Percentiles rank a stretch among this genome's conserved stretches.
Conservation (phyloP, 148 eudicot species). For the Vaccinium vitisidaea region DNA sequence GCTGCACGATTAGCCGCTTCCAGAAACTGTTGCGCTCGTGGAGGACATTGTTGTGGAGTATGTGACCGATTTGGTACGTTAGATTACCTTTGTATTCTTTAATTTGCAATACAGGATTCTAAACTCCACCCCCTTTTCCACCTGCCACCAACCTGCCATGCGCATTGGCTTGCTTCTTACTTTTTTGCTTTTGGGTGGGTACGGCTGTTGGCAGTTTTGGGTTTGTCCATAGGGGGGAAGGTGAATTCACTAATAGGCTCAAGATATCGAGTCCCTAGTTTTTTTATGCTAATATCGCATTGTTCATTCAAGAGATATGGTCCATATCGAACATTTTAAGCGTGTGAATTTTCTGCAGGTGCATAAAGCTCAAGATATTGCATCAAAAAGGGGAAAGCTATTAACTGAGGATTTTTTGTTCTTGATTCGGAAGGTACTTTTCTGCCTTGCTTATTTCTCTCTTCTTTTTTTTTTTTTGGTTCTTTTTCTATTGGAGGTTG, state of each 20-base stretch:
- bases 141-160: too few species aligned
- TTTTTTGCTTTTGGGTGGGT: background rate
- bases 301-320: background rate
- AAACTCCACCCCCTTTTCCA: too few species aligned
- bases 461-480: too few species aligned
- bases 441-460: background rate
- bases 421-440: slow-evolving; percentile 75
- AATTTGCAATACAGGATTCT: too few species aligned
- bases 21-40: slow-evolving; percentile 89
- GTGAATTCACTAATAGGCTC: background rate
- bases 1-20: slow-evolving; percentile 67
- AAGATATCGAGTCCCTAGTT: background rate
- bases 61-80: slow-evolving; percentile 85
- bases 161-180: too few species aligned
- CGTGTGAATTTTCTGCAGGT: slow-evolving; percentile 44
- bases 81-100: background rate
- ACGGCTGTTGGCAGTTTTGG: background rate
- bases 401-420: slow-evolving; percentile 84
- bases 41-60: slow-evolving; percentile 98
- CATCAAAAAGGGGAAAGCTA: slow-evolving; percentile 85
- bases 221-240: background rate
- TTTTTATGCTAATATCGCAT: background rate
- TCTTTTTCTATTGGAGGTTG: background rate
- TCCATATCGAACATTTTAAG: background rate
- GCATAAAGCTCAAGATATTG: slow-evolving; percentile 87